A percentile compares a stretch with the other conserved stretches of the same genome.
Evolutionary conservation across 2,329 filamentous ascomycete species (phyloP).

Genomic region (Drechslera avenae): DNA sequence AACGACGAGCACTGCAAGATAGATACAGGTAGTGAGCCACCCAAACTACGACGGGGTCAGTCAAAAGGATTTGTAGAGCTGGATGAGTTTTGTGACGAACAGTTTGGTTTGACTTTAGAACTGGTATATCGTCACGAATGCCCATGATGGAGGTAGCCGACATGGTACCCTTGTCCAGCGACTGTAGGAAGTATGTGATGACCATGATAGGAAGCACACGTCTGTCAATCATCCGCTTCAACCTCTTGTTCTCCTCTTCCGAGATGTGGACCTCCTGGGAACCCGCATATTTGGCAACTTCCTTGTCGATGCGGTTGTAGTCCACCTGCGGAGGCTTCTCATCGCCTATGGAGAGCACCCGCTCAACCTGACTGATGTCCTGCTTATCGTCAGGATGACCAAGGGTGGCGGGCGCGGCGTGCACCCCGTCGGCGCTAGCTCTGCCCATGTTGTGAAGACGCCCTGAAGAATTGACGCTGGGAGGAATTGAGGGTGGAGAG

Average conservation of each 20-base stretch:
- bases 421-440: conserved; percentile 23
- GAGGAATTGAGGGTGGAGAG: conserved; percentile 15
- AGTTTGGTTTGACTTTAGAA: conserved; percentile 32
- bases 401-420: conserved; percentile 22
- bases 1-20: conserved; percentile 71
- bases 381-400: conserved; percentile 30
- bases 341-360: conserved; percentile 53
- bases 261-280: conserved; percentile 62
- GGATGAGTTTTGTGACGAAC: conserved; percentile 21
- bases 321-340: conserved; percentile 60
- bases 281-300: conserved; percentile 71
- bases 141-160: conserved; percentile 69
- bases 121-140: conserved; percentile 52
- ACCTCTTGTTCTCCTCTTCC: conserved; percentile 63
- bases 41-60: conserved; percentile 57
- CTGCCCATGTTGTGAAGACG: conserved; percentile 29
- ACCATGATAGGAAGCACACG: conserved; percentile 74
- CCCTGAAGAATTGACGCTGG: conserved; percentile 13
- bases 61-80: background rate
- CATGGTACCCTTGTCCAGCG: conserved; percentile 70
- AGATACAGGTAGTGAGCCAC: conserved; percentile 77
- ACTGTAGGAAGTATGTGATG: conserved; percentile 71
- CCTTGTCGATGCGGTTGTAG: conserved; percentile 67
- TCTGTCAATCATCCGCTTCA: conserved; percentile 69
- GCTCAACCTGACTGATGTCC: conserved; percentile 55